Evolutionary conservation across 495 filamentous ascomycete species (phyloP).

Genomic region (Penicillium desertorum): DNA sequence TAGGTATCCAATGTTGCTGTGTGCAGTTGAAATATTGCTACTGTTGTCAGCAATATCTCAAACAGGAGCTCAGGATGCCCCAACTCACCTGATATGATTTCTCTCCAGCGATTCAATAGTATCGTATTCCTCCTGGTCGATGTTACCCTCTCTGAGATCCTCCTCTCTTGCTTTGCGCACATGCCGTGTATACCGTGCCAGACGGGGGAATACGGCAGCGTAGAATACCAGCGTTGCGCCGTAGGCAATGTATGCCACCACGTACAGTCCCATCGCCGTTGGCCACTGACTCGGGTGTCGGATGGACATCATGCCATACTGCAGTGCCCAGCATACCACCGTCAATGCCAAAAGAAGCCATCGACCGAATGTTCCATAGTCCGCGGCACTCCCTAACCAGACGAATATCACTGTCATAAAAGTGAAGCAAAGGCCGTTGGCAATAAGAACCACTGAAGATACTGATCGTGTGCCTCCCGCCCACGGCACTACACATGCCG

Average conservation of each 20-base stretch:
- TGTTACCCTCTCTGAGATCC: slow-evolving; percentile 45
- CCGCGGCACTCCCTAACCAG: slow-evolving; percentile 49
- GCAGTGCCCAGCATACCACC: slow-evolving; percentile 48
- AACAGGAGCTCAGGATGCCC: too few species aligned
- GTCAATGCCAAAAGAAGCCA: slow-evolving; percentile 50
- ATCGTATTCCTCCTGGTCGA: slow-evolving; percentile 45
- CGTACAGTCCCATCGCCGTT: slow-evolving; percentile 48
- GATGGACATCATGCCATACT: slow-evolving; percentile 49
- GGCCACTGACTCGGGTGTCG: slow-evolving; percentile 48
- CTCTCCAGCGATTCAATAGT: slow-evolving; percentile 48
- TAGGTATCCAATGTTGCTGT: slow-evolving; percentile 52
- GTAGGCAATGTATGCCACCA: slow-evolving; percentile 49
- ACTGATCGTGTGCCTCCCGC: slow-evolving; percentile 44
- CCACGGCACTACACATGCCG: slow-evolving; percentile 49
- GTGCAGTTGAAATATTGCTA: slow-evolving; percentile 50
- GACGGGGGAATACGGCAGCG: slow-evolving; percentile 48
- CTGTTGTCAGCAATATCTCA: background rate
- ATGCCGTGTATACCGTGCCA: slow-evolving; percentile 49
- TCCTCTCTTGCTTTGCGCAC: slow-evolving; percentile 49
- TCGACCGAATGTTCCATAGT: slow-evolving; percentile 51
- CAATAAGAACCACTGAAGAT: slow-evolving; percentile 48
- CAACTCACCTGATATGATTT: slow-evolving; percentile 45
- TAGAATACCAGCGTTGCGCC: slow-evolving; percentile 51
- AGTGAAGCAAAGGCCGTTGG: slow-evolving; percentile 51
- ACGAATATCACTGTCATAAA: slow-evolving; percentile 53